A percentile compares a stretch with the other conserved stretches of the same genome.
phyloP scores from a whole-genome alignment of 2,329 filamentous ascomycete genomes.

The Sphaceloma murrayae region DNA sequence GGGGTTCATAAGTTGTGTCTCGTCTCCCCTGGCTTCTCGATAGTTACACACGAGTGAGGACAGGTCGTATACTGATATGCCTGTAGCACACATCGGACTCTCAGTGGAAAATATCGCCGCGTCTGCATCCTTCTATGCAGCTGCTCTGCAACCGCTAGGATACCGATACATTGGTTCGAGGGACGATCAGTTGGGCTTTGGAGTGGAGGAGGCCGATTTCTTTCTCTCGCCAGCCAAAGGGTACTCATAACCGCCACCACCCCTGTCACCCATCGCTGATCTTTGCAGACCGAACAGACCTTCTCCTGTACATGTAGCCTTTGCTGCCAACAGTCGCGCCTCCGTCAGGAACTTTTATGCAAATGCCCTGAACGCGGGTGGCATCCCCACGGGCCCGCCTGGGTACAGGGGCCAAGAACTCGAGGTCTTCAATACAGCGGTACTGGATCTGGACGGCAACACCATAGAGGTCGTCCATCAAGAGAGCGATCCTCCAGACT shows the following conservation, averaged over 20 bases:
- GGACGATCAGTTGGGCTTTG: conserved; percentile 53
- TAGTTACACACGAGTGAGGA: conserved; percentile 13
- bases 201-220: conserved; percentile 52
- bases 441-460: conserved; percentile 75
- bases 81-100: conserved; percentile 52
- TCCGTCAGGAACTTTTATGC: conserved; percentile 64
- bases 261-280: conserved; percentile 6
- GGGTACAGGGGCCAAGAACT: conserved; percentile 43
- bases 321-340: conserved; percentile 56
- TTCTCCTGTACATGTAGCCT: conserved; percentile 52
- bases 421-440: conserved; percentile 52
- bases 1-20: background rate
- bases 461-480: conserved; percentile 67
- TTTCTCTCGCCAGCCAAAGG: conserved; percentile 49
- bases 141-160: conserved; percentile 66
- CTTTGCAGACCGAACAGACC: conserved; percentile 22
- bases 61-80: conserved; percentile 36
- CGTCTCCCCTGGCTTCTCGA: background rate
- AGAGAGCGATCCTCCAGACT: conserved; percentile 28
- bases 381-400: conserved; percentile 48
- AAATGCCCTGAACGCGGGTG: conserved; percentile 56
- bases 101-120: conserved; percentile 69
- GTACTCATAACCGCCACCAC: conserved; percentile 6
- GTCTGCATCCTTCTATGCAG: conserved; percentile 74
- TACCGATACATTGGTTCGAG: conserved; percentile 59